A percentile compares a stretch with the other conserved stretches of the same genome.
These are phyloP conservation scores for Mucor racemosus DNA, from an alignment of 371 early-diverging fungal genomes.

Conservation along the genomic window DNA sequence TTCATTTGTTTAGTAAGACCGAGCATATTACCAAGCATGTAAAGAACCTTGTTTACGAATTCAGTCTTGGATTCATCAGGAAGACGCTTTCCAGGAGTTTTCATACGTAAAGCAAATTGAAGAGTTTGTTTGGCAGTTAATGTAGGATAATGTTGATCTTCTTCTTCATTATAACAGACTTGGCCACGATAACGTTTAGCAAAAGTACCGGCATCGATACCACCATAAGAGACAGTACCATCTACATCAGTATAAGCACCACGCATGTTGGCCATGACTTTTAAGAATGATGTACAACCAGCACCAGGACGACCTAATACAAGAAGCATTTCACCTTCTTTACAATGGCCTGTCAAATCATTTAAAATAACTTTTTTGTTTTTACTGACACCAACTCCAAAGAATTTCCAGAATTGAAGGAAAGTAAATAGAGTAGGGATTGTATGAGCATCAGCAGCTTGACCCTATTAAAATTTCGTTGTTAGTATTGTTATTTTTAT, in stretches of 20 bases:
- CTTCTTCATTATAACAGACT: slow-evolving; percentile 62
- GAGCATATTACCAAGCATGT: slow-evolving; percentile 54
- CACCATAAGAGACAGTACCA: slow-evolving; percentile 55
- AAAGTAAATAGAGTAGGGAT: slow-evolving; percentile 24
- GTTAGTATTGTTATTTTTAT: neutral
- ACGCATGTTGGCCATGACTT: slow-evolving; percentile 58
- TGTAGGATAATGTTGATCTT: slow-evolving; percentile 61
- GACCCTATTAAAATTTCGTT: slow-evolving; percentile 26
- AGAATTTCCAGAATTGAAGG: slow-evolving; percentile 29
- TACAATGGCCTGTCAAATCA: slow-evolving; percentile 45
- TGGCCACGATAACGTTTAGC: slow-evolving; percentile 47
- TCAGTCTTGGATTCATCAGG: slow-evolving; percentile 38
- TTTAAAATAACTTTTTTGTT: slow-evolving; percentile 43
- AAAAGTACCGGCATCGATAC: slow-evolving; percentile 49
- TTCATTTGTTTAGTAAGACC: slow-evolving; percentile 66
- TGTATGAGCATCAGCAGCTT: slow-evolving; percentile 38
- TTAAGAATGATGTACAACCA: slow-evolving; percentile 60
- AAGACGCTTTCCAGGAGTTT: slow-evolving; percentile 55
- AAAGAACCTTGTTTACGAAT: slow-evolving; percentile 40
- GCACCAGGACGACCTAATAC: slow-evolving; percentile 64
- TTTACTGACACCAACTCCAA: slow-evolving; percentile 28
- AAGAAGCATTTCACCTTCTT: slow-evolving; percentile 65
- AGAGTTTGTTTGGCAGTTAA: slow-evolving; percentile 60
- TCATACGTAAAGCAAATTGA: slow-evolving; percentile 57
- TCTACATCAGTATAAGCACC: slow-evolving; percentile 45